Conservation (phyloP, 1,139 yeast genomes). For the Pichia sp. region DNA sequence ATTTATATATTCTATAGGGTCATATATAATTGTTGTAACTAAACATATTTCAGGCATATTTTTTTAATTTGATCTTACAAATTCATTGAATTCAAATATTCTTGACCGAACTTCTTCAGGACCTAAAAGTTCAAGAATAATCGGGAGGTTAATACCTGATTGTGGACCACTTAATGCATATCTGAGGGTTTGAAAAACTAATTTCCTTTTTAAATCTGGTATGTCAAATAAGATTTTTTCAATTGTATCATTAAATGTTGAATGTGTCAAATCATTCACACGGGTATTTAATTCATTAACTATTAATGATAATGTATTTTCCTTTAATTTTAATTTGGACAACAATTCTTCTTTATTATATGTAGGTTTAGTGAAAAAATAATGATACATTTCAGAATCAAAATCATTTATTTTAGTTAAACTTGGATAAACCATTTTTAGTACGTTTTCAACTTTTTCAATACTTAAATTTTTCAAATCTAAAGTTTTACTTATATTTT, state of each 20-base stretch:
- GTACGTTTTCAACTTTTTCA: conserved; percentile 29
- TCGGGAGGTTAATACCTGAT: conserved; percentile 67
- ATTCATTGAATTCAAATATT: conserved; percentile 29
- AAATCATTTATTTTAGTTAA: conserved; percentile 47
- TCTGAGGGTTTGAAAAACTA: conserved; percentile 55
- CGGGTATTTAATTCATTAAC: conserved; percentile 3
- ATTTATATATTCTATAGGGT: conserved; percentile 1
- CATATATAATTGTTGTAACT: neutral
- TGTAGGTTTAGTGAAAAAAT: conserved; percentile 39
- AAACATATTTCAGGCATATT: neutral
- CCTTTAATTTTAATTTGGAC: conserved; percentile 15
- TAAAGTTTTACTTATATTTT: conserved; percentile 21
- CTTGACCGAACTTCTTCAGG: conserved; percentile 37
- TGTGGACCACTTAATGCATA: conserved; percentile 67
- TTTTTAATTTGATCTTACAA: conserved; percentile 3
- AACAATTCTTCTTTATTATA: conserved; percentile 27
- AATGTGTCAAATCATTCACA: conserved; percentile 6
- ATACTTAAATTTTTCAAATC: conserved; percentile 26
- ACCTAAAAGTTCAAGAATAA: conserved; percentile 54
- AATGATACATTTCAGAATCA: conserved; percentile 36
- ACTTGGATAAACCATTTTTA: conserved; percentile 36
- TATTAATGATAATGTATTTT: conserved; percentile 3
- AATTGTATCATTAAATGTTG: conserved; percentile 12
- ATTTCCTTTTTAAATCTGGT: conserved; percentile 13
- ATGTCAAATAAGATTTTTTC: conserved; percentile 5